Base-by-base conservation (phyloP, 2,329 filamentous ascomycete genomes). In the Trichoderma afroharzianum region DNA sequence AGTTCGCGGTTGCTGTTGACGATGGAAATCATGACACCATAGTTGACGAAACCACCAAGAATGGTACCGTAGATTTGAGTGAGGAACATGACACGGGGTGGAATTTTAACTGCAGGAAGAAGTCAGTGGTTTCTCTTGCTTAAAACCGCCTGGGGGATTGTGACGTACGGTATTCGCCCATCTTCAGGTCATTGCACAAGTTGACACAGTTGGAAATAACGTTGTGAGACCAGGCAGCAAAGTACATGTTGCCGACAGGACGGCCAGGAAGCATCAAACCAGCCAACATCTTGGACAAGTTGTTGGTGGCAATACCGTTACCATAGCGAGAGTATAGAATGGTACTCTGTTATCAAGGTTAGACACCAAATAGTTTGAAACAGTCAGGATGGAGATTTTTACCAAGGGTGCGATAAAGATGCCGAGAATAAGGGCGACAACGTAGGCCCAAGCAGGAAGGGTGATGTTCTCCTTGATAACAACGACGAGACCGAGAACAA, bases 231-330 rank as follows among this genome's bases (percentile, higher is more conserved):
- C 86, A 89, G 12, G 84, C 84, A 8, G 87, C 85, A 75, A 88
- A 88, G 76, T 88, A 88, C 84, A 88, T 86, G 77, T 88, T 88
- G 3, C 85, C 86, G 5, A 88, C 74, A 0, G 86, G 86, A 1
- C 83, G 82, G 2, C 82, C 84, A 2, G 86, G 86, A 3, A 88
- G 74, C 71, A 86, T 78, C 3, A 87, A 79, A 64, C 87, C 87
- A 0, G 83, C 87, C 62, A 88, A 72, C 86, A 88, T 87, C 74
- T 88, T 88, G 24, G 86, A 88, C 50, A 89, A 72, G 70, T 88
- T 87, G 75, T 88, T 88, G 3, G 87, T 89, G 8, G 86, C 85
- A 39, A 89, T 88, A 14, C 87, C 87, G 59, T 86, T 88, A 11
- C 87, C 87, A 53, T 81, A 88, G 0, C 85, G 81, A 3, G 85